phyloP scores from a whole-genome alignment of 1,284 basidiomycete genomes.

The Heterobasidion irregulare region DNA sequence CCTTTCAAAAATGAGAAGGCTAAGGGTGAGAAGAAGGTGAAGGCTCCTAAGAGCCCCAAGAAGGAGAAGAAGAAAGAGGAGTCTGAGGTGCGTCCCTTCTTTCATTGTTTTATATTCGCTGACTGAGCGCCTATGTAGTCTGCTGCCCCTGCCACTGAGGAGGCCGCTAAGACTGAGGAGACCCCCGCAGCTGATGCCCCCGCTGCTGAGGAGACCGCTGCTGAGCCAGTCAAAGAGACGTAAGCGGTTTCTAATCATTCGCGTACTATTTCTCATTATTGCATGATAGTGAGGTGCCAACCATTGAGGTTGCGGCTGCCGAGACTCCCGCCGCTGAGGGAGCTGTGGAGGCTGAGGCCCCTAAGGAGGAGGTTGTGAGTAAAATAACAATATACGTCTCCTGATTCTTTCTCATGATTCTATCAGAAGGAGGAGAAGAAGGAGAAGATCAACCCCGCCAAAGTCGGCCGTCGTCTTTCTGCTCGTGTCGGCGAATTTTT shows the following conservation, averaged over 20 bases:
- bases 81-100: conserved; percentile 33
- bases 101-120: conserved; percentile 16
- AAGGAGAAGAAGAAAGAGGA: conserved; percentile 65
- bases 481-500: conserved; percentile 72
- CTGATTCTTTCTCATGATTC: background rate
- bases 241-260: conserved; percentile 22
- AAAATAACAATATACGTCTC: background rate
- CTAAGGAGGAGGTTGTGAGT: conserved; percentile 58
- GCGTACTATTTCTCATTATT: background rate
- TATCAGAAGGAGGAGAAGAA: conserved; percentile 31
- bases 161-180: conserved; percentile 19
- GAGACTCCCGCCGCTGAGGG: conserved; percentile 25
- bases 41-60: conserved; percentile 35
- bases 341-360: conserved; percentile 31
- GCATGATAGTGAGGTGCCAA: background rate
- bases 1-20: conserved; percentile 48
- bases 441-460: conserved; percentile 32
- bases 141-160: conserved; percentile 28
- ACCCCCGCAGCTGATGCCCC: conserved; percentile 19
- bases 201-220: conserved; percentile 29
- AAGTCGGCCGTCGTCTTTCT: conserved; percentile 71
- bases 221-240: conserved; percentile 53
- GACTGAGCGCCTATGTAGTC: conserved; percentile 15
- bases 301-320: conserved; percentile 14
- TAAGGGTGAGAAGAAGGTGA: conserved; percentile 54